A percentile compares a stretch with the other conserved stretches of the same genome.
phyloP scores from a whole-genome alignment of 257 asterid genomes.

The Plantago ovata region DNA sequence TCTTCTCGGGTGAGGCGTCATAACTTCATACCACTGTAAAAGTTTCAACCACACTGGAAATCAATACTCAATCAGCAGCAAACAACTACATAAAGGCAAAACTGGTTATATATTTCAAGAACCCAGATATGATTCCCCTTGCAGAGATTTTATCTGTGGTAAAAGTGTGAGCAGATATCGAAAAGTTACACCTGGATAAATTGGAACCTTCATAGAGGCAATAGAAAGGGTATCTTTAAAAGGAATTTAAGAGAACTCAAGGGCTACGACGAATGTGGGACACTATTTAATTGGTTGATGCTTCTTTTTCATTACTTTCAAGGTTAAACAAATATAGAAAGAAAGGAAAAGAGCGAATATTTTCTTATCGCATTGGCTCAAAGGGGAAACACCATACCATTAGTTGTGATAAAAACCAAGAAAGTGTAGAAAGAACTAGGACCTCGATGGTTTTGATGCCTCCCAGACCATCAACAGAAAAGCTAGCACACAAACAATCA shows the following conservation, averaged over 20 bases:
- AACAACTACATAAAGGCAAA: conserved; percentile 4
- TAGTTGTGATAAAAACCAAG: too few relatives aligned
- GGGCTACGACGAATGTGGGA: background rate
- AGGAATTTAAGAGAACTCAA: conserved; percentile 14
- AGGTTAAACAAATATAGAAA: background rate
- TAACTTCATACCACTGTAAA: conserved; percentile 28
- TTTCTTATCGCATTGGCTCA: too few relatives aligned
- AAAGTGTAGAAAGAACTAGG: too few relatives aligned
- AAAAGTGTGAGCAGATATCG: background rate
- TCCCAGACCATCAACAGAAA: too few relatives aligned
- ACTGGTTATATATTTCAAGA: conserved; percentile 3
- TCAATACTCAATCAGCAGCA: conserved; percentile 23
- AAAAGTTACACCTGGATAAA: conserved; percentile 1
- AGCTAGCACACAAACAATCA: background rate
- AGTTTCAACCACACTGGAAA: conserved; percentile 19
- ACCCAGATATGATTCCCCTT: conserved; percentile 27
- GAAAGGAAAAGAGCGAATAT: background rate
- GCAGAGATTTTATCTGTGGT: too few relatives aligned
- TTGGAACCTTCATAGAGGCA: conserved; percentile 6
- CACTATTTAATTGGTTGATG: background rate
- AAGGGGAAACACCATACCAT: background rate
- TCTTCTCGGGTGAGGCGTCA: conserved; percentile 90
- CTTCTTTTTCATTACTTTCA: background rate
- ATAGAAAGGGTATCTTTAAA: conserved; percentile 11
- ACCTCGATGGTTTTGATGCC: too few relatives aligned